Base-by-base conservation (phyloP, 306 rosid species). In the Hippophae gyantsensis region DNA sequence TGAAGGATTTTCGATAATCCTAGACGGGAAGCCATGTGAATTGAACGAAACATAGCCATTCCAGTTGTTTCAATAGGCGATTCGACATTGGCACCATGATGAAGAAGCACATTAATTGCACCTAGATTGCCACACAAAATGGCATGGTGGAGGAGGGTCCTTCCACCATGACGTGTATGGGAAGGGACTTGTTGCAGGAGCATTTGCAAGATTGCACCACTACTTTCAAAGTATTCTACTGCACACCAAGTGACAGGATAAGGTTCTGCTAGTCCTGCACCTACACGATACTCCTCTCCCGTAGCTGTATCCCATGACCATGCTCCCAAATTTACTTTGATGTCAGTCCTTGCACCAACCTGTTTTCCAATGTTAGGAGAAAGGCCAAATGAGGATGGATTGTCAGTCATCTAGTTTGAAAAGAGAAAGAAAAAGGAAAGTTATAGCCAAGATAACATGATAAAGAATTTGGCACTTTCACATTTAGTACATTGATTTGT, bases 211-310 rank as follows among this genome's bases (percentile, higher is more conserved):
- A 84, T 84, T 46, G 75, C 67, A 42, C 87, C 87, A 10, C 67
- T 84, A 38, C 78, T 71, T 67, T 84, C 92, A 65, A 79, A 84
- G 52, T 81, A 84, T 68, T 84, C 92, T 68, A 81, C 92, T 5
- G 92, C 92, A 72, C 92, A 81, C 87, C 92, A 84, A 5, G 80
- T 70, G 60, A 79, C 63, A 10, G 80, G 69, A 43, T 79, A 84
- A n/a, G 87, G 73, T 68, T 81, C 87, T 0, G 85, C 87, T 65
- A 84, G 76, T 62, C 87, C 87, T 43, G 78, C 92, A 48, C 92
- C 92, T 0, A 81, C 92, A 9, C 92, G 85, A 74, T 74, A 67
- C 55, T 79, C 92, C 57, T 81, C 92, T 57, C 83, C 87, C 1
- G 78, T 79, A 18, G 66, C 73, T 48, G 41, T 61, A 46, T 84